Base-by-base conservation (phyloP, 495 filamentous ascomycete species). In the Elaphomyces granulatus region DNA sequence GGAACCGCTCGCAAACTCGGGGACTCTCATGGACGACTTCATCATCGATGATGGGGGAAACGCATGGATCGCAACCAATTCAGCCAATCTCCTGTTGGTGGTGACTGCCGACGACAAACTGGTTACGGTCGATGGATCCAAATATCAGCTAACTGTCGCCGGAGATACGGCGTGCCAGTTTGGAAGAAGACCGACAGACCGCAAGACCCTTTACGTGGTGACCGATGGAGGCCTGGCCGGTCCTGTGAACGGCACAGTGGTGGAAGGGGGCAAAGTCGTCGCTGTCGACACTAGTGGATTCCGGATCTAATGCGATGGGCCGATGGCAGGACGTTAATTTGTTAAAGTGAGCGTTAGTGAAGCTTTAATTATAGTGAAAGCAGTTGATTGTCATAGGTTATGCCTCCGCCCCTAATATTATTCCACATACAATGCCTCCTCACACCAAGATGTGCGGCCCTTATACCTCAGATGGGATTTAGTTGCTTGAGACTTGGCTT, bases 171-270 rank as follows among this genome's bases (percentile, higher is more conserved):
- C 56, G 15, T 33, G 45, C 23, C 44, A 42, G 8, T 52, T 59
- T 32, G 56, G 50, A n/a, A 45, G 40, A 30, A 34, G 34, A n/a
- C 26, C 23, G 0, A 18, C 30, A 14, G 47, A 54, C 42, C 45
- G 42, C 18, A 32, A 54, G 26, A 46, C 47, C 8, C 34, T 60
- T 17, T 58, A 56, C 36, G 32, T 51, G 2, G 41, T 42, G 8
- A 58, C 57, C 0, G 35, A 14, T 1, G 57, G 57, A 9, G 48
- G 36, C 1, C 10, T 50, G 12, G 23, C 19, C 10, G 17, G n/a
- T 4, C 56, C 56, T 12, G 46, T 60, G n/a, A 56, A 60, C 43
- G 56, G 55, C 6, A 51, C 46, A 3, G 31, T 53, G 1, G 41
- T 39, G 8, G 55, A 58, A 38, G 48, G 52, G 20, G 56, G 46